A percentile compares a stretch with the other conserved stretches of the same genome.
Evolutionary conservation across 345 rosid species (phyloP).

Genomic region (Ceriops decandra): DNA sequence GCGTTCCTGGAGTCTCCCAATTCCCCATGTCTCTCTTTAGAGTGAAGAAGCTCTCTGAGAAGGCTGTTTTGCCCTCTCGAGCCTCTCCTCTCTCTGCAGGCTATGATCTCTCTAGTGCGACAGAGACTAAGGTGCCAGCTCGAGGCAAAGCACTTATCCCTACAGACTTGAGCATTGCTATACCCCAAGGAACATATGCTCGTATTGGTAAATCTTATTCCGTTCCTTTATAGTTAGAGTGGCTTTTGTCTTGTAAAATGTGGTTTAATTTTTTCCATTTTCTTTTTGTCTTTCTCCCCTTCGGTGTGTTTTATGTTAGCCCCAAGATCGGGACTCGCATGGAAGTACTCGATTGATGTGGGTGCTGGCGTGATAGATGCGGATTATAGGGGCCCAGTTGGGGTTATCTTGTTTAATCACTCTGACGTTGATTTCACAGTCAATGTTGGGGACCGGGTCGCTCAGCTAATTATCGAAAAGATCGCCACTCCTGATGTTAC

Average conservation of each 20-base stretch:
- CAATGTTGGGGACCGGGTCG: constrained; percentile 48
- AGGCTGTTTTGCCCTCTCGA: constrained; percentile 64
- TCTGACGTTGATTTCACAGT: constrained; percentile 63
- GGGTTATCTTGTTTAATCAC: constrained; percentile 67
- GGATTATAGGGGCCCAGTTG: constrained; percentile 74
- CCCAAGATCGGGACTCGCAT: constrained; percentile 42
- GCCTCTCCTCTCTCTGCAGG: constrained; percentile 78
- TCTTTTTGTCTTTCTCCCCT: background rate
- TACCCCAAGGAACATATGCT: constrained; percentile 71
- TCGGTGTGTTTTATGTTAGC: background rate
- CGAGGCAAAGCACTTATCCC: constrained; percentile 78
- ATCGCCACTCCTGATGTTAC: constrained; percentile 60
- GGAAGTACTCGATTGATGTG: constrained; percentile 77
- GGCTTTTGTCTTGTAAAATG: background rate
- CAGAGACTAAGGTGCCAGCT: constrained; percentile 62
- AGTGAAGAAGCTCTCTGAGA: constrained; percentile 73
- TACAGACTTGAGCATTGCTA: constrained; percentile 69
- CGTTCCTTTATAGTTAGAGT: background rate
- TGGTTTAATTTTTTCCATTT: too few relatives aligned
- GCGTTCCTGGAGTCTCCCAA: constrained; percentile 18
- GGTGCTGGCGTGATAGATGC: constrained; percentile 83
- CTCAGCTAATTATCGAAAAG: constrained; percentile 32
- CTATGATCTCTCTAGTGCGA: constrained; percentile 64
- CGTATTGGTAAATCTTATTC: constrained; percentile 44
- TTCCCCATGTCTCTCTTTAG: constrained; percentile 23